Conservation (phyloP, 2,329 filamentous ascomycete genomes). For the Apiospora malaysiana region DNA sequence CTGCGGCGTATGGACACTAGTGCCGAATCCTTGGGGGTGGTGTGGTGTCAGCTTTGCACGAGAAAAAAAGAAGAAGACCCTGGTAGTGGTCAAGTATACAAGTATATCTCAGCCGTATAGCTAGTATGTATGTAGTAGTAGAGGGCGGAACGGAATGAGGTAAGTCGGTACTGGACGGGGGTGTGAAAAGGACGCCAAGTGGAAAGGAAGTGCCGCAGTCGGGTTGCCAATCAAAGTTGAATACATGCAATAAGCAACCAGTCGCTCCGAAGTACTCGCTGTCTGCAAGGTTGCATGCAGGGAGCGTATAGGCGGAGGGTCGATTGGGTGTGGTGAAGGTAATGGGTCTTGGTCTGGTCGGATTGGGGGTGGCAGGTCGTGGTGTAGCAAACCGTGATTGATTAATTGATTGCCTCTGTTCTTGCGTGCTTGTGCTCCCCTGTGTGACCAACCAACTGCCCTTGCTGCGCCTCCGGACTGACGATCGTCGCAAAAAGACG, state of each 20-base stretch:
- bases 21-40: neutral
- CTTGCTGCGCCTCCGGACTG: neutral
- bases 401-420: neutral
- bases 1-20: slow-evolving; percentile 2
- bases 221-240: neutral
- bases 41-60: neutral
- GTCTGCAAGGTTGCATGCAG: slow-evolving; percentile 14
- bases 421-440: neutral
- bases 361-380: neutral
- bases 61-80: neutral
- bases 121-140: neutral
- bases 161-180: too few species aligned
- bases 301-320: slow-evolving; percentile 1
- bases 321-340: neutral
- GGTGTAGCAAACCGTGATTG: neutral
- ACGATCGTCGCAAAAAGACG: neutral
- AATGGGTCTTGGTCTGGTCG: neutral
- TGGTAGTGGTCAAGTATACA: neutral
- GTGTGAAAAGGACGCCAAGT: neutral
- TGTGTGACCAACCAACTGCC: slow-evolving; percentile 6
- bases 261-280: neutral
- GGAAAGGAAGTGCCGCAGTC: slow-evolving; percentile 13
- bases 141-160: too few species aligned
- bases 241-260: neutral
- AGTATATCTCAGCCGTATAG: slow-evolving; percentile 1